Conservation (phyloP, 805 yeast genomes). For the Wickerhamiella alocasiicola region DNA sequence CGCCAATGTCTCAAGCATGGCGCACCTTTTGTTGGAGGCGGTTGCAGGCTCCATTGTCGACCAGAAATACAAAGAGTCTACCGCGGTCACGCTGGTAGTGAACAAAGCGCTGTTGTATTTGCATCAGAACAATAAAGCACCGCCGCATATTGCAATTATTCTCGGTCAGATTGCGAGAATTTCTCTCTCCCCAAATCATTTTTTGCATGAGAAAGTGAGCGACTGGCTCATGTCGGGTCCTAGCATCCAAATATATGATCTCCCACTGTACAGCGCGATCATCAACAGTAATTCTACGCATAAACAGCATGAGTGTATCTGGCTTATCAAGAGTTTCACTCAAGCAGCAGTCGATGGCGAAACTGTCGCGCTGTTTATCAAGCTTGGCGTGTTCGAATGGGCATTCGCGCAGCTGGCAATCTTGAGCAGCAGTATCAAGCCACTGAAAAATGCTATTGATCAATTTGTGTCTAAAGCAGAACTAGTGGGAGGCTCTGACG, state of each 20-base stretch:
- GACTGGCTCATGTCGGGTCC: conserved; percentile 55
- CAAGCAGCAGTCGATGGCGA: conserved; percentile 34
- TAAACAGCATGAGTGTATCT: conserved; percentile 43
- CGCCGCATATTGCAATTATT: conserved; percentile 43
- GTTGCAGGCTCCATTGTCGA: conserved; percentile 27
- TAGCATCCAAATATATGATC: conserved; percentile 29
- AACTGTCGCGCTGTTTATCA: conserved; percentile 45
- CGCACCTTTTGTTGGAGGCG: conserved; percentile 35
- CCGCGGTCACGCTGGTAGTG: conserved; percentile 16
- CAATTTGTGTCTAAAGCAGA: conserved; percentile 15
- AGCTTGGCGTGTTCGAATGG: conserved; percentile 56
- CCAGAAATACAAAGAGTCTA: conserved; percentile 19
- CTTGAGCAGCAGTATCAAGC: conserved; percentile 10
- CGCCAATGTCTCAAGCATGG: conserved; percentile 29
- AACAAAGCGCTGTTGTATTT: conserved; percentile 14
- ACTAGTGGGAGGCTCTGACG: conserved; percentile 14
- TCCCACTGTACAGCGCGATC: conserved; percentile 31
- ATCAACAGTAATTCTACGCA: conserved; percentile 23
- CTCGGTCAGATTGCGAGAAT: conserved; percentile 46
- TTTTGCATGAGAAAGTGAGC: conserved; percentile 56
- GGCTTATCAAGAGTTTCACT: conserved; percentile 47
- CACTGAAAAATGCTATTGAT: conserved; percentile 13
- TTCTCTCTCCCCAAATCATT: conserved; percentile 57
- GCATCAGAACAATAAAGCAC: conserved; percentile 17
- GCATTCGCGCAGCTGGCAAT: conserved; percentile 31